Base-by-base conservation (phyloP, 306 rosid genomes). In the Quercus gilva region DNA sequence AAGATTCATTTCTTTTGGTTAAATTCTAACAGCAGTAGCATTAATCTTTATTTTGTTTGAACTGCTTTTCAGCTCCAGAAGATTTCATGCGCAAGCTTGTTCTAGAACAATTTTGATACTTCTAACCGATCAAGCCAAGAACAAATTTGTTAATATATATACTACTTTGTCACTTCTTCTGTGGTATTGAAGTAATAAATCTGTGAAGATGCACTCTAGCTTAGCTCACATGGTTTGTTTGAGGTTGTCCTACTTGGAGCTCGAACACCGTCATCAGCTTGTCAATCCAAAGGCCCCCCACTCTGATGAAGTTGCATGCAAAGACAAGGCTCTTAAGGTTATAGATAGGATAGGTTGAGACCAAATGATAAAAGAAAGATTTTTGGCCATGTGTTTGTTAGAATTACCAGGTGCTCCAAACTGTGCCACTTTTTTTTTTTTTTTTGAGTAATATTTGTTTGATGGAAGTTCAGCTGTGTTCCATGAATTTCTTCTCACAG, bases 61-160 rank as follows among this genome's bases (percentile, higher is more conserved):
- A 73, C n/a, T 59, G 52, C 71, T 74, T 64, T 87, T 86, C 90
- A 87, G 90, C 86, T 31, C 90, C 90, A 67, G 84, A 79, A 63
- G 81, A 81, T 45, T 79, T 84, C 60, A 84, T 84, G 86, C 73
- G 88, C 20, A 75, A 84, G 79, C 77, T 81, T 58, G 81, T 87
- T 31, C 71, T 80, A 55, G 75, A 81, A 81, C 80, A 87, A 73
- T 87, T 87, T 29, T 87, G 80, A 86, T 75, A 17, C 52, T 4
- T 33, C 7, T 18, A 33, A 20, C 23, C 21, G 3, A 65, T 8
- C 17, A 33, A 33, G 23, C 52, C 51, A 18, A 35, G 15, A 19
- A 13, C 21, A 64, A 64, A 64, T 17, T 29, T 33, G 6, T 12
- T 26, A 6, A 15, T 15, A 29, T 63, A 26, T 13, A 41, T 0